phyloP scores from a whole-genome alignment of 257 asterid species.

The Solanum habrochaites region DNA sequence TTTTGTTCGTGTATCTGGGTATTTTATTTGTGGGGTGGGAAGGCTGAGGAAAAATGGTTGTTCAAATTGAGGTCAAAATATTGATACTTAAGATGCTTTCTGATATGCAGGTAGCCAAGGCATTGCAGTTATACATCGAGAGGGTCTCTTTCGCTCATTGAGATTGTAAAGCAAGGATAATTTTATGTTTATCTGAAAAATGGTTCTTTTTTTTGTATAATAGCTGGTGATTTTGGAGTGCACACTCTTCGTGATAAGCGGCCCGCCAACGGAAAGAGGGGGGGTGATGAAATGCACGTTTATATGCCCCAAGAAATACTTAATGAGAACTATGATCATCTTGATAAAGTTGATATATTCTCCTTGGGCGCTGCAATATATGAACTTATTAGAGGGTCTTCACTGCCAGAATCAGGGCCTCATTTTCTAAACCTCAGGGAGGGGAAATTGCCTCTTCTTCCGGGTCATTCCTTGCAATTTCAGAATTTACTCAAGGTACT shows the following conservation, averaged over 20 bases:
- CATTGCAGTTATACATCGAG: constrained; percentile 65
- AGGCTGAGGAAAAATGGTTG: neutral
- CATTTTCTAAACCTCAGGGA: constrained; percentile 63
- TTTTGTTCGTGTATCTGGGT: neutral
- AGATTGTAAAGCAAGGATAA: constrained; percentile 94
- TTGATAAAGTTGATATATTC: constrained; percentile 88
- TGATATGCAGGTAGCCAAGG: constrained; percentile 69
- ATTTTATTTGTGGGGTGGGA: neutral
- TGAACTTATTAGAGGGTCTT: constrained; percentile 70
- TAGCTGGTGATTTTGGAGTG: constrained; percentile 97
- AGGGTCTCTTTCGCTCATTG: constrained; percentile 84
- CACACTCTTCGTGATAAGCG: constrained; percentile 65
- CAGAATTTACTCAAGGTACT: constrained; percentile 83
- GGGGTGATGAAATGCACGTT: constrained; percentile 89
- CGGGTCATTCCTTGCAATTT: constrained; percentile 81
- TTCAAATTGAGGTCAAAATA: neutral
- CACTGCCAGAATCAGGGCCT: constrained; percentile 66
- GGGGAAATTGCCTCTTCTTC: constrained; percentile 90
- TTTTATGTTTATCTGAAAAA: constrained; percentile 78
- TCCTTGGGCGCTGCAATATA: constrained; percentile 80
- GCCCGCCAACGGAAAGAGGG: constrained; percentile 95
- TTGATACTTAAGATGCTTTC: neutral
- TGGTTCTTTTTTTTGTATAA: constrained; percentile 63
- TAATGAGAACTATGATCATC: constrained; percentile 70
- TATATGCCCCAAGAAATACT: constrained; percentile 96